Percentiles rank a stretch among this genome's conserved stretches.
phyloP scores from a whole-genome alignment of 441 rosid species.

The Gossypium lobatum region DNA sequence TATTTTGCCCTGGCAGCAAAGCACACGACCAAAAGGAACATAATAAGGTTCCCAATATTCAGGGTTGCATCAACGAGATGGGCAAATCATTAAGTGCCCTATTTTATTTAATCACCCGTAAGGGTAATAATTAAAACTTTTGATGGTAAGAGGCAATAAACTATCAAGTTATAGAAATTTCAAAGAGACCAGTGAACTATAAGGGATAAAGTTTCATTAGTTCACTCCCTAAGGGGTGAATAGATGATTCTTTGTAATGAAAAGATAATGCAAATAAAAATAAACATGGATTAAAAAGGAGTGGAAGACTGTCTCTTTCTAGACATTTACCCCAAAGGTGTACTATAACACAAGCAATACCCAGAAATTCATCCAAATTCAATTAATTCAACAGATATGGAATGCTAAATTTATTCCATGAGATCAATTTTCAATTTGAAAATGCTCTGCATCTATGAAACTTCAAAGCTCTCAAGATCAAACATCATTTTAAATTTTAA shows the following conservation, averaged over 20 bases:
- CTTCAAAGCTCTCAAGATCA: constrained; percentile 1
- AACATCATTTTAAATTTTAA: not conserved
- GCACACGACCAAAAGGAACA: not conserved
- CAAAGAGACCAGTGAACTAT: not conserved
- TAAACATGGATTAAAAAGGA: not conserved
- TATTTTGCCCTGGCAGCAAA: not conserved
- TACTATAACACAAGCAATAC: not conserved
- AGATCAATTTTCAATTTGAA: not conserved
- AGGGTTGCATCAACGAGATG: not conserved
- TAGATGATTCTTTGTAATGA: not conserved
- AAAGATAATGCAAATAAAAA: not conserved
- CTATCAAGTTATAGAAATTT: not conserved
- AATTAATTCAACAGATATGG: not conserved
- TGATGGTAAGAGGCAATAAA: not conserved
- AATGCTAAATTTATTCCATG: not conserved
- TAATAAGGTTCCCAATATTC: not conserved
- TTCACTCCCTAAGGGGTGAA: not conserved
- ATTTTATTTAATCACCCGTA: not conserved
- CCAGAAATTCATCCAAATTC: not conserved
- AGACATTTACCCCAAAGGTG: constrained; percentile 1
- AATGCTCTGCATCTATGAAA: not conserved
- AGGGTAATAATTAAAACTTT: not conserved
- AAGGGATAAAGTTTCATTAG: not conserved
- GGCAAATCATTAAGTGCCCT: not conserved
- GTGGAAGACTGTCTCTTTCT: not conserved